phyloP scores from a whole-genome alignment of 2,329 filamentous ascomycete species.

The Botryotinia convoluta region DNA sequence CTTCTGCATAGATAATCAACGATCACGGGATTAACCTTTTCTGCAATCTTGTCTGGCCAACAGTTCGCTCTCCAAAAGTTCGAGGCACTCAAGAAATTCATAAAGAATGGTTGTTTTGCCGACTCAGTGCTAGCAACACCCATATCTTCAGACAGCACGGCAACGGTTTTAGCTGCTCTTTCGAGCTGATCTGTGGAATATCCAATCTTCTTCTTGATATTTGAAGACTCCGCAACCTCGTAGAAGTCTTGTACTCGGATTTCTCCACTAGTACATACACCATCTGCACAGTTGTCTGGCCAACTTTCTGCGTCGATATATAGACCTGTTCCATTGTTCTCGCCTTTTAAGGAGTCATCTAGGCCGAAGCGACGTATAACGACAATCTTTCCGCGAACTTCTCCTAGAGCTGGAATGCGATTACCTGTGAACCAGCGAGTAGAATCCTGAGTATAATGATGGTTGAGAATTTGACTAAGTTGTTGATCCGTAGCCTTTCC shows the following conservation, averaged over 20 bases:
- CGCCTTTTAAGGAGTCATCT: conserved; percentile 51
- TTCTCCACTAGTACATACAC: conserved; percentile 64
- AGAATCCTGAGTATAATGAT: conserved; percentile 63
- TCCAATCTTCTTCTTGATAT: conserved; percentile 77
- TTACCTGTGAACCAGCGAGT: conserved; percentile 77
- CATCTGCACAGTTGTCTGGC: conserved; percentile 86
- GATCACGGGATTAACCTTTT: conserved; percentile 77
- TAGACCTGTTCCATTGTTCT: conserved; percentile 52
- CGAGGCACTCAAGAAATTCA: conserved; percentile 88
- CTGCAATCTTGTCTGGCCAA: conserved; percentile 92
- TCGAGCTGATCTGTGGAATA: conserved; percentile 73
- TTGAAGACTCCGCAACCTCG: conserved; percentile 71
- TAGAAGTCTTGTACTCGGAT: conserved; percentile 94
- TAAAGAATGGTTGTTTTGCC: conserved; percentile 60
- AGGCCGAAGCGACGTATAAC: conserved; percentile 78
- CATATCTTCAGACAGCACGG: conserved; percentile 45
- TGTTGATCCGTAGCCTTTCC: conserved; percentile 78
- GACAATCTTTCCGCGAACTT: conserved; percentile 78
- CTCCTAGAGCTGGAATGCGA: conserved; percentile 72
- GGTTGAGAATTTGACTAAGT: conserved; percentile 68
- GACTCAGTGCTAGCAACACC: conserved; percentile 26
- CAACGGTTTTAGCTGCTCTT: conserved; percentile 58
- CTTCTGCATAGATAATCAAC: conserved; percentile 59
- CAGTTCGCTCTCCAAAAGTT: conserved; percentile 92
- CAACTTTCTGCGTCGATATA: conserved; percentile 65